These are phyloP conservation scores for Brettanomyces sp. DNA, from an alignment of 805 yeast species.

Conservation along the genomic window DNA sequence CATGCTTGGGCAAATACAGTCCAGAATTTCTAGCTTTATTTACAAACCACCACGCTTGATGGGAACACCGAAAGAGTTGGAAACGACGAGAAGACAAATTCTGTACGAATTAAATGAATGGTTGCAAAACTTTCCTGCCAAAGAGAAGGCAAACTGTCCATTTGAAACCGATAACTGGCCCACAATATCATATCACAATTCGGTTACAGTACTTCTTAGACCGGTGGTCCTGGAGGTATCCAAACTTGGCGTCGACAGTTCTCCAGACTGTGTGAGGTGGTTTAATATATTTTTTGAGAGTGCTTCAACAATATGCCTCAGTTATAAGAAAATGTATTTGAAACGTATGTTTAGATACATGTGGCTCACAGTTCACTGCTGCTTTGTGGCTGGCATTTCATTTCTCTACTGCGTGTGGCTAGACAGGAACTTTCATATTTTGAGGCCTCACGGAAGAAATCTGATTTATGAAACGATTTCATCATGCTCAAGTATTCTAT, in stretches of 20 bases:
- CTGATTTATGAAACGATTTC: constrained; percentile 22
- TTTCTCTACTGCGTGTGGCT: constrained; percentile 25
- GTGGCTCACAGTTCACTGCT: constrained; percentile 25
- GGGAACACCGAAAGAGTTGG: constrained; percentile 15
- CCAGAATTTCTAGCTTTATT: constrained; percentile 25
- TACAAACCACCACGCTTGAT: constrained; percentile 19
- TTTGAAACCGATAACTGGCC: constrained; percentile 27
- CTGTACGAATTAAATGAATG: constrained; percentile 24
- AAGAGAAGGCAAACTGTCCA: constrained; percentile 15
- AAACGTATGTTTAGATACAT: constrained; percentile 20
- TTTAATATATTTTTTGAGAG: constrained; percentile 25
- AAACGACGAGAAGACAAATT: constrained; percentile 22
- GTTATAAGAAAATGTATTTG: constrained; percentile 19
- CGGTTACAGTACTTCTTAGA: constrained; percentile 21
- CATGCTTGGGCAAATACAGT: constrained; percentile 24
- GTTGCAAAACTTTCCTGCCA: constrained; percentile 24
- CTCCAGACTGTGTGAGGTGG: constrained; percentile 21
- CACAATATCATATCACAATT: constrained; percentile 26
- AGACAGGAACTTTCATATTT: constrained; percentile 15
- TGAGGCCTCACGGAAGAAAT: constrained; percentile 18
- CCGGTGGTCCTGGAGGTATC: constrained; percentile 22
- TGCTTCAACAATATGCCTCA: constrained; percentile 22
- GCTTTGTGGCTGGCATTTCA: constrained; percentile 23
- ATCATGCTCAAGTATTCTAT: constrained; percentile 21
- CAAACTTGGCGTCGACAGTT: constrained; percentile 8